Evolutionary conservation across 2,329 filamentous ascomycete species (phyloP).

Genomic region (Venturiaceae sp.): DNA sequence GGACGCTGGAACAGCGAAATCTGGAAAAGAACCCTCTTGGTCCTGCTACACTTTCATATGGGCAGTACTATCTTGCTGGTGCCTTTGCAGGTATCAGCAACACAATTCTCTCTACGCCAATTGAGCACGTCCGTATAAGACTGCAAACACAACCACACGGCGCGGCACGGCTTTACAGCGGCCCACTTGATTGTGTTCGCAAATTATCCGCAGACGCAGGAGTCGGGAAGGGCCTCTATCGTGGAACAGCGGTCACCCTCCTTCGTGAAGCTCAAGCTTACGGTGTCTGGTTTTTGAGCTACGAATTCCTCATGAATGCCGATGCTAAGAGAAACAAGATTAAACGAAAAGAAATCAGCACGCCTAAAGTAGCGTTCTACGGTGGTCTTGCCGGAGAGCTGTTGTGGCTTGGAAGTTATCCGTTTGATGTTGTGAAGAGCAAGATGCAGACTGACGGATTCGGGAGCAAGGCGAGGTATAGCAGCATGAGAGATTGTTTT

Average conservation of each 20-base stretch:
- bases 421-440: slow-evolving; percentile 95
- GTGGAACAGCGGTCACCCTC: slow-evolving; percentile 77
- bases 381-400: slow-evolving; percentile 90
- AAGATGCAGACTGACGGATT: slow-evolving; percentile 99
- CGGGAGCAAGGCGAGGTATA: slow-evolving; percentile 60
- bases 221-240: slow-evolving; percentile 66
- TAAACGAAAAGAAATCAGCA: slow-evolving; percentile 66
- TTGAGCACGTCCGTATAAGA: slow-evolving; percentile 94
- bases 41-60: slow-evolving; percentile 54
- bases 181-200: slow-evolving; percentile 82
- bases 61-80: slow-evolving; percentile 82
- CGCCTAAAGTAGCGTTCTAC: slow-evolving; percentile 81
- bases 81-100: slow-evolving; percentile 91
- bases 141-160: slow-evolving; percentile 95
- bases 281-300: slow-evolving; percentile 88
- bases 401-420: slow-evolving; percentile 88
- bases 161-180: slow-evolving; percentile 59
- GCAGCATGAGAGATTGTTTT: slow-evolving; percentile 83
- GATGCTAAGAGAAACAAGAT: slow-evolving; percentile 72
- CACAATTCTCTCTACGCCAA: slow-evolving; percentile 76
- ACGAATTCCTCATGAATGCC: slow-evolving; percentile 92
- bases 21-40: slow-evolving; percentile 27
- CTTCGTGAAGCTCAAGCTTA: slow-evolving; percentile 89
- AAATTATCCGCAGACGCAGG: slow-evolving; percentile 63
- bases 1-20: slow-evolving; percentile 73